Evolutionary conservation across 495 filamentous ascomycete species (phyloP).

Genomic region (Neurospora cerealis): DNA sequence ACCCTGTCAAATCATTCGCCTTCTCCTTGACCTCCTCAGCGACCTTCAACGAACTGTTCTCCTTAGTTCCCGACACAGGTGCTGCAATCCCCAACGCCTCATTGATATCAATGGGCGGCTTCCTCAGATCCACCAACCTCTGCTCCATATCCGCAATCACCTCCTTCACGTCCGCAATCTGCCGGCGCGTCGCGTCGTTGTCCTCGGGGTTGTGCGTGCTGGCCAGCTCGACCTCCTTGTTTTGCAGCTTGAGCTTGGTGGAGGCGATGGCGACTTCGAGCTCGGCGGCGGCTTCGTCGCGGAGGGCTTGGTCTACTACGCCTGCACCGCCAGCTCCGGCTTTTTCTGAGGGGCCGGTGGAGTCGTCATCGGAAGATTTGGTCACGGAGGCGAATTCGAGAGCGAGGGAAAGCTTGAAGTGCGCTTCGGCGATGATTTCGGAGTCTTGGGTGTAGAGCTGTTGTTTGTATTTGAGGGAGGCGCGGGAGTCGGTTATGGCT

Average conservation of each 20-base stretch:
- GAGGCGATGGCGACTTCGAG: conserved; percentile 77
- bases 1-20: conserved; percentile 75
- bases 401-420: conserved; percentile 91
- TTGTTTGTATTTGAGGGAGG: conserved; percentile 64
- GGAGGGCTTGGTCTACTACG: conserved; percentile 54
- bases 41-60: conserved; percentile 44
- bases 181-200: conserved; percentile 49
- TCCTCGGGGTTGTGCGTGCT: conserved; percentile 41
- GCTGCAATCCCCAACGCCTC: conserved; percentile 37
- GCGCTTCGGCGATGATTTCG: conserved; percentile 78
- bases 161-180: conserved; percentile 76
- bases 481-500: conserved; percentile 69
- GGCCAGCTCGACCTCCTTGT: conserved; percentile 57
- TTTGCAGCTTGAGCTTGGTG: conserved; percentile 62
- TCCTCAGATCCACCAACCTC: conserved; percentile 60
- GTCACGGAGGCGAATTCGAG: conserved; percentile 86
- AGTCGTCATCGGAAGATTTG: conserved; percentile 42
- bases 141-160: conserved; percentile 77
- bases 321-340: conserved; percentile 15
- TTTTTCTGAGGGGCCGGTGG: conserved; percentile 24
- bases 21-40: conserved; percentile 65
- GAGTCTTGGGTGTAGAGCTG: conserved; percentile 69
- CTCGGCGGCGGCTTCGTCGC: conserved; percentile 64
- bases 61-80: conserved; percentile 24
- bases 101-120: conserved; percentile 56